Conservation (phyloP, 345 rosid species). For the Lepidium africanum region DNA sequence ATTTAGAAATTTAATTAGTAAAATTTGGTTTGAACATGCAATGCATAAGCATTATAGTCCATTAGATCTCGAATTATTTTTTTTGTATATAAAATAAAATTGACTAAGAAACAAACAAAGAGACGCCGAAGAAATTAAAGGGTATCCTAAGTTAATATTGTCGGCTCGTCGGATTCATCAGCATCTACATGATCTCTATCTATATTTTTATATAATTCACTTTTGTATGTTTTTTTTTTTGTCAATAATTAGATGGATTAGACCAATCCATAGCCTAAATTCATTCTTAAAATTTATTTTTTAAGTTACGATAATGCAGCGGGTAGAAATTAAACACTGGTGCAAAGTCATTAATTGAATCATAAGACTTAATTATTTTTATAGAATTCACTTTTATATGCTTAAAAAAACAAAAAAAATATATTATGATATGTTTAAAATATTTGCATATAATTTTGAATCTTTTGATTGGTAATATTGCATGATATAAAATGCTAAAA, state of each 20-base stretch:
- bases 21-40: background rate
- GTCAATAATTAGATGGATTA: too few species aligned
- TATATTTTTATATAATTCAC: background rate
- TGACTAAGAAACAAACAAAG: constrained; percentile 12
- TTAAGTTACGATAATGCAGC: too few species aligned
- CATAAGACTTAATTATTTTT: too few species aligned
- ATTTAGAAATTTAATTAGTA: background rate
- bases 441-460: too few species aligned
- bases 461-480: too few species aligned
- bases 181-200: background rate
- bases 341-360: too few species aligned
- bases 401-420: background rate
- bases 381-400: too few species aligned
- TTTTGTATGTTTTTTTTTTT: too few species aligned
- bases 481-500: too few species aligned
- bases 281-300: too few species aligned
- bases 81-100: background rate
- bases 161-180: constrained; percentile 11
- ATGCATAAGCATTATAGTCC: background rate
- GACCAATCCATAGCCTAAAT: too few species aligned
- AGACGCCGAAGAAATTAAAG: constrained; percentile 8
- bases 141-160: constrained; percentile 12
- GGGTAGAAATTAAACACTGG: too few species aligned
- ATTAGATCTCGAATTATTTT: background rate
- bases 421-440: background rate